Base-by-base conservation (phyloP, 805 yeast species). In the Starmerella floris region DNA sequence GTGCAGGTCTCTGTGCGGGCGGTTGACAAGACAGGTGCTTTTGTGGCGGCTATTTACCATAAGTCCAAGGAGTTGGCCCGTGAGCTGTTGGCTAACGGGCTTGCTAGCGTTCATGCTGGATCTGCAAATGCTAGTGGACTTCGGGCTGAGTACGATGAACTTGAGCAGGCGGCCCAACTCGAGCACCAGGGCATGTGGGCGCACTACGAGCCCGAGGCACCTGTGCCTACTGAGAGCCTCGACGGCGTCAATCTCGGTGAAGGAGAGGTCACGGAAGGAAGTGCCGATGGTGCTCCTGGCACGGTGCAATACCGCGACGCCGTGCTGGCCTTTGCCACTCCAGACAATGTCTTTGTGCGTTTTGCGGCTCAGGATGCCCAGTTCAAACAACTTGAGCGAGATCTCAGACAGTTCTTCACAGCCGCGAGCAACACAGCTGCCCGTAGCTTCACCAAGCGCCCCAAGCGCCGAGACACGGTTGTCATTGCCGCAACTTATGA, bases 21-120 rank as follows among this genome's bases (percentile, higher is more conserved):
- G 44, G 72, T 73, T 40, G 95, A 84, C 58, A 80, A 76, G 56
- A 67, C 77, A 43, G 94, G 94, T 44, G 83, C 81, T 0, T 84
- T 84, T 55, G 74, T 82, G 55, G 91, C 94, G 37, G 74, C 76
- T 54, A 53, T 82, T 40, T 79, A 64, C 56, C 54, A 74, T 10
- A 59, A 60, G 8, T 42, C 46, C n/a, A 56, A 50, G 19, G 40
- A 58, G 8, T 53, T 62, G 34, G 87, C 79, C 53, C 63, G 68
- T 13, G 59, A 64, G 19, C 65, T 83, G 41, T 64, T 80, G 44
- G 66, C 67, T 25, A 70, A 71, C 41, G 95, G 94, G 2, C 68
- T 72, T 42, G 81, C 73, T 21, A 67, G 72, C 49, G 61, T 74
- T 11, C 88, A 83, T 54, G 83, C 72, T 39, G 69, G 72, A 40